A percentile compares a stretch with the other conserved stretches of the same genome.
These are phyloP conservation scores for Madurella mycetomatis DNA, from an alignment of 2,329 filamentous ascomycete species.

Conservation along the genomic window DNA sequence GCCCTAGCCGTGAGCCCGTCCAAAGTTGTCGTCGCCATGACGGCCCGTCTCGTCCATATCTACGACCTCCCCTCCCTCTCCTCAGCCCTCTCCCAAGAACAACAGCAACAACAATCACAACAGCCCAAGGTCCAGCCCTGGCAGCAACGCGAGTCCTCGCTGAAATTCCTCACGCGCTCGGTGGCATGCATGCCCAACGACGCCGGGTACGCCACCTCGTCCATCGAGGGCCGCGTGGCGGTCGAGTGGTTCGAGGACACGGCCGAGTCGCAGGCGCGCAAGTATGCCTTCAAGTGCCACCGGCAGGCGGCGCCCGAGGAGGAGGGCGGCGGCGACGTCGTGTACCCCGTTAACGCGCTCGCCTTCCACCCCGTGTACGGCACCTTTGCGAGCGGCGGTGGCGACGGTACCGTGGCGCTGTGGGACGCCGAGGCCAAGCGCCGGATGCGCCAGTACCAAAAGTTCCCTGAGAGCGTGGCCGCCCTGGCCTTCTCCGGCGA, in stretches of 20 bases:
- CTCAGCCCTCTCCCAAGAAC: conserved; percentile 49
- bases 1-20: conserved; percentile 72
- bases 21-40: conserved; percentile 94
- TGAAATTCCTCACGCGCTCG: conserved; percentile 93
- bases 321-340: conserved; percentile 66
- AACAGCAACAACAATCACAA: conserved; percentile 43
- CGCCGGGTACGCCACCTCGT: conserved; percentile 84
- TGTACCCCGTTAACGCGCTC: conserved; percentile 87
- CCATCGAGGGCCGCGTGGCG: conserved; percentile 91
- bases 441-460: conserved; percentile 83
- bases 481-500: conserved; percentile 72
- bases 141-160: conserved; percentile 88
- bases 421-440: conserved; percentile 93
- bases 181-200: conserved; percentile 97
- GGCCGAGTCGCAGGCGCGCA: conserved; percentile 78
- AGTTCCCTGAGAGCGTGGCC: conserved; percentile 73
- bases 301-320: conserved; percentile 64
- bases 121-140: conserved; percentile 56
- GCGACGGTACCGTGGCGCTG: conserved; percentile 84
- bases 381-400: conserved; percentile 85
- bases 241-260: conserved; percentile 98
- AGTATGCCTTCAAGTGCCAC: conserved; percentile 99
- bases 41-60: conserved; percentile 86
- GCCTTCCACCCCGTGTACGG: conserved; percentile 79
- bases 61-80: conserved; percentile 76